Base-by-base conservation (phyloP, 1,139 yeast genomes). In the Geotrichum bryndzae region DNA sequence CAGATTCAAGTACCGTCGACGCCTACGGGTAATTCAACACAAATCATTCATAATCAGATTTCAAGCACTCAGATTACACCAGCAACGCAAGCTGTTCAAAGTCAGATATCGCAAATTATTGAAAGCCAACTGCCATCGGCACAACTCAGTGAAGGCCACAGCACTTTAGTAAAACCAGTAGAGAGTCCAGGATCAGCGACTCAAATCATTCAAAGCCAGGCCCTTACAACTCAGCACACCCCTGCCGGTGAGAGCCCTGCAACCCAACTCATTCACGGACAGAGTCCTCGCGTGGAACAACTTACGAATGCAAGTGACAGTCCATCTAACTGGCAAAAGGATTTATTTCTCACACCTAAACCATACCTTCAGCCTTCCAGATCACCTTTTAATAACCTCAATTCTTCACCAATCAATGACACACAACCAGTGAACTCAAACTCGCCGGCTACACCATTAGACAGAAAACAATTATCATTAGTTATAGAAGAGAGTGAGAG, bases 261-360 rank as follows among this genome's bases (percentile, higher is more conserved):
- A 11, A 41, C 46, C n/a, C 46, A 41, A 41, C 46, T 41, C 5
- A 41, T 41, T 15, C 22, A 41, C 22, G 46, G 5, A 3, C 46
- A 41, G 22, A 41, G 46, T 41, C 46, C 18, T 6, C 18, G 46
- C 15, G 46, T 41, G 6, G 46, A 22, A n/a, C 35, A 27, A 27
- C 33, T 51, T 27, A 8, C 53, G 4, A 51, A 25, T 29, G 33
- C 38, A 7, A 18, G 8, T 51, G 53, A 23, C 13, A 27, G 53
- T 8, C 33, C 22, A 8, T 35, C 57, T 6, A 31, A 25, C 23
- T 33, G 15, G 18, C 52, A 11, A 27, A 46, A 25, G 7, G 54
- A 56, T 23, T 27, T 48, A 27, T 56, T 56, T 51, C 13, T 51
- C n/a, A 56, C 59, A 3, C 59, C 59, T 15, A 56, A 51, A 38